Conservation (phyloP, 768 basidiomycete species). For the Panaeolus papilionaceus region DNA sequence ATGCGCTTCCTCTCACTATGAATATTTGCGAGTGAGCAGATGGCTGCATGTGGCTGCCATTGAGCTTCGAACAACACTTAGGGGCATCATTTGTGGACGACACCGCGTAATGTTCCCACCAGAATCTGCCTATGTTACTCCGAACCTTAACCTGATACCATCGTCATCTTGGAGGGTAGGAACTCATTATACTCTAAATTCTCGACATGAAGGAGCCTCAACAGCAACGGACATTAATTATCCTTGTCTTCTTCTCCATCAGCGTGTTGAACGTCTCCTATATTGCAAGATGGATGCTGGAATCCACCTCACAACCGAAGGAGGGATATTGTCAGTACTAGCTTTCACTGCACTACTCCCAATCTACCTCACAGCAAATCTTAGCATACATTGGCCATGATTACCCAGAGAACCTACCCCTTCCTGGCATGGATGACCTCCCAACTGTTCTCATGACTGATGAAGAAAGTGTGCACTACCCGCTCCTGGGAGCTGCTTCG, state of each 20-base stretch:
- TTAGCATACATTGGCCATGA: neutral
- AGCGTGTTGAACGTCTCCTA: neutral
- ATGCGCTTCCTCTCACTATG: no score
- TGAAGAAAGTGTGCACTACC: slow-evolving; percentile 31
- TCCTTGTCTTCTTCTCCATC: neutral
- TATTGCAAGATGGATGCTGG: neutral
- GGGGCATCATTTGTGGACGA: neutral
- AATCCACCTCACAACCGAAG: neutral
- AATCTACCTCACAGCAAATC: neutral
- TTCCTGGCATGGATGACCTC: neutral
- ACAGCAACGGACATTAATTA: neutral
- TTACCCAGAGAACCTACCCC: neutral
- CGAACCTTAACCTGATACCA: slow-evolving; percentile 4
- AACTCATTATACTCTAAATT: neutral
- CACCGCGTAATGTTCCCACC: neutral
- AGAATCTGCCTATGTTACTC: neutral
- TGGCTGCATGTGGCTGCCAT: neutral
- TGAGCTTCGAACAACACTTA: neutral
- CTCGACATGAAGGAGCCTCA: neutral
- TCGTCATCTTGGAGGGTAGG: neutral
- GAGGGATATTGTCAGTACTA: neutral
- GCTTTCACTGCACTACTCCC: neutral
- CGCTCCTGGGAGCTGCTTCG: slow-evolving; percentile 21
- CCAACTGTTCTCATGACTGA: slow-evolving; percentile 24
- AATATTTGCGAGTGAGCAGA: no score